Evolutionary conservation across 192 early-diverging fungal species (phyloP).

Genomic region (Coemansia sp.): DNA sequence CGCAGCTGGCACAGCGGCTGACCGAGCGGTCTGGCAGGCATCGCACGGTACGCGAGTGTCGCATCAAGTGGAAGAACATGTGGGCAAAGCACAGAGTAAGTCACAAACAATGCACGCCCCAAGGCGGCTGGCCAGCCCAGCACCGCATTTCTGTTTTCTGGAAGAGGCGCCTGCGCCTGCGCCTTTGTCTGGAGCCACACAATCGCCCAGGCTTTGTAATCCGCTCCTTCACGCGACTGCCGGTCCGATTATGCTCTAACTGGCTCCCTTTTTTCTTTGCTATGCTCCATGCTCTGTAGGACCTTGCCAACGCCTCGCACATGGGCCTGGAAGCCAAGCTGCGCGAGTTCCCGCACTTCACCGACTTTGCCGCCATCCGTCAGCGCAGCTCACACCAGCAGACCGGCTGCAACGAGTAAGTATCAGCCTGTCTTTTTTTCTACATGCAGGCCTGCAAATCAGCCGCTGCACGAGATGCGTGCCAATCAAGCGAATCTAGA

Average conservation of each 20-base stretch:
- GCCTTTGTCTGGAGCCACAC: conserved; percentile 2
- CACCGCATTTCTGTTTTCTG: neutral
- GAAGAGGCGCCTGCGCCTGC: conserved; percentile 4
- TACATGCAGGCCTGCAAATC: conserved; percentile 4
- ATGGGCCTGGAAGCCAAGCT: conserved; percentile 53
- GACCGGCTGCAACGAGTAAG: conserved; percentile 42
- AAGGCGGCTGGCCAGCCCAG: neutral
- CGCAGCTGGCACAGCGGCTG: conserved; percentile 47
- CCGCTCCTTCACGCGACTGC: conserved; percentile 4
- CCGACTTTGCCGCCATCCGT: conserved; percentile 40
- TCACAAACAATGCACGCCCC: neutral
- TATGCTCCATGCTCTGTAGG: conserved; percentile 22
- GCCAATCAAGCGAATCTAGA: conserved; percentile 3
- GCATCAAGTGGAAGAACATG: conserved; percentile 58
- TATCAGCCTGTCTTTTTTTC: neutral
- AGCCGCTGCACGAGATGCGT: conserved; percentile 4
- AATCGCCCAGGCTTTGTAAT: conserved; percentile 7
- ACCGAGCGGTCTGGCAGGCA: conserved; percentile 46
- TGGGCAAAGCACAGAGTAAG: conserved; percentile 58
- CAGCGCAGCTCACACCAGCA: conserved; percentile 32
- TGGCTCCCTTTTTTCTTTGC: neutral
- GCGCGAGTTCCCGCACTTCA: conserved; percentile 54
- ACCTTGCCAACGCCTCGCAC: conserved; percentile 48
- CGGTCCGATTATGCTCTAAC: neutral
- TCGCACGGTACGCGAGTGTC: conserved; percentile 54